Conservation (phyloP, 2,329 filamentous ascomycete genomes). For the Talaromyces atroroseus region DNA sequence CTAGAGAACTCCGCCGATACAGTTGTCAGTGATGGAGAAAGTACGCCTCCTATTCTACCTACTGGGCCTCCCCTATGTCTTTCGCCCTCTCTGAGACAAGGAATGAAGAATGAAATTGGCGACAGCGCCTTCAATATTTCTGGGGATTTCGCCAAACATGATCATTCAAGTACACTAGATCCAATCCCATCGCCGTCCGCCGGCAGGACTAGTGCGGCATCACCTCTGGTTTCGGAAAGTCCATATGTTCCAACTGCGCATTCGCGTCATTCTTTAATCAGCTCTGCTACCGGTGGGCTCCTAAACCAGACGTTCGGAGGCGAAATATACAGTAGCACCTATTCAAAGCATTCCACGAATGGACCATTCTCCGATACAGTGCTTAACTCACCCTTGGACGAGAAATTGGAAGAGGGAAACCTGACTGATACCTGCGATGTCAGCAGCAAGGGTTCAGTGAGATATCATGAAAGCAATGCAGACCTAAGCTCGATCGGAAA, state of each 20-base stretch:
- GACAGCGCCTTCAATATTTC: slow-evolving; percentile 55
- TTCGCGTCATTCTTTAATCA: slow-evolving; percentile 41
- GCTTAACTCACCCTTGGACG: slow-evolving; percentile 48
- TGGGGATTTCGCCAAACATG: slow-evolving; percentile 55
- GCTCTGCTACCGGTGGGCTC: slow-evolving; percentile 61
- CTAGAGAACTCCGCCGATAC: slow-evolving; percentile 45
- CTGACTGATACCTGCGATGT: slow-evolving; percentile 12
- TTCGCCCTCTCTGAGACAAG: slow-evolving; percentile 65
- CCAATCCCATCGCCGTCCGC: slow-evolving; percentile 64
- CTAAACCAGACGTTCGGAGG: slow-evolving; percentile 79
- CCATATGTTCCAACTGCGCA: slow-evolving; percentile 57
- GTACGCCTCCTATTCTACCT: slow-evolving; percentile 62
- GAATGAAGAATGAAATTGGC: slow-evolving; percentile 57
- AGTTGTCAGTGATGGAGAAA: slow-evolving; percentile 63
- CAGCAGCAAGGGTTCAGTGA: slow-evolving; percentile 31
- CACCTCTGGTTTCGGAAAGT: slow-evolving; percentile 72
- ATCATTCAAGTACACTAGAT: slow-evolving; percentile 62
- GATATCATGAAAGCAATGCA: slow-evolving; percentile 41
- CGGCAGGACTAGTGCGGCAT: slow-evolving; percentile 66
- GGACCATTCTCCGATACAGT: slow-evolving; percentile 37
- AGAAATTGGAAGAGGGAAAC: slow-evolving; percentile 37
- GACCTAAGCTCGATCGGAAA: slow-evolving; percentile 40
- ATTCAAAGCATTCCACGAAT: slow-evolving; percentile 47
- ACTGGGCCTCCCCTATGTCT: slow-evolving; percentile 59
- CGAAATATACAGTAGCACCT: slow-evolving; percentile 52